Evolutionary conservation across 768 basidiomycete species (phyloP), one percentile per base, ranked within the genome.

Genomic region (Megacollybia marginata): DNA sequence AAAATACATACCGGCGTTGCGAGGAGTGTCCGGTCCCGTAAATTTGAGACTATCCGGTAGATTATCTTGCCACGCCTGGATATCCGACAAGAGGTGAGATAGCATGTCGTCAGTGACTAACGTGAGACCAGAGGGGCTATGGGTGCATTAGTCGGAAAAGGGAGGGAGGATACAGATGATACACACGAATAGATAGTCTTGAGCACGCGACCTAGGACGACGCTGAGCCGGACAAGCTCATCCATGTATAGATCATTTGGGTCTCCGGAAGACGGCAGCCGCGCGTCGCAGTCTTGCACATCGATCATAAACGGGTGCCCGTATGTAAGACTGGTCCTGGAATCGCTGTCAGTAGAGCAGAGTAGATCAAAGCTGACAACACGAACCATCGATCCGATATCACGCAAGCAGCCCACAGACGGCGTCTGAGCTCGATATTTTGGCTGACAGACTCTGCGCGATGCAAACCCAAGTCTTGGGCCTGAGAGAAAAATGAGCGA

Each of bases 281-380:
- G 84, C 4, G 90, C 88, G 65, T 99, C 95, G 65, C 96, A 99
- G 65, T 99, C 96, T 56, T 88, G 83, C 2, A 98, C 81, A 64
- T 97, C 94, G 54, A 99, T 95, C 87, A 95, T 90, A 63, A 84
- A 88, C 2, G 95, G 95, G 56, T 92, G 89, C 0, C 95, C 95
- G 57, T 92, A 91, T 19, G 90, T 84, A 34, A 93, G 71, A 61
- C 88, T 90, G 48, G 84, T 79, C 90, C 89, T 91, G 59, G 15
- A 47, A 49, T 44, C 32, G 33, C 48, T 42, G 18, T 51, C 47
- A 49, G 48, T 48, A 33, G 35, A 42, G 33, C 4, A 28, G 23
- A 6, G 52, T 34, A 9, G 43, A 32, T 28, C 46, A 53, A 56
- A 49, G 46, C 40, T 50, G 18, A 19, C 49, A 48, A 40, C 54